These are phyloP conservation scores for Adansonia grandidieri DNA, from an alignment of 441 rosid species.

Conservation along the genomic window DNA sequence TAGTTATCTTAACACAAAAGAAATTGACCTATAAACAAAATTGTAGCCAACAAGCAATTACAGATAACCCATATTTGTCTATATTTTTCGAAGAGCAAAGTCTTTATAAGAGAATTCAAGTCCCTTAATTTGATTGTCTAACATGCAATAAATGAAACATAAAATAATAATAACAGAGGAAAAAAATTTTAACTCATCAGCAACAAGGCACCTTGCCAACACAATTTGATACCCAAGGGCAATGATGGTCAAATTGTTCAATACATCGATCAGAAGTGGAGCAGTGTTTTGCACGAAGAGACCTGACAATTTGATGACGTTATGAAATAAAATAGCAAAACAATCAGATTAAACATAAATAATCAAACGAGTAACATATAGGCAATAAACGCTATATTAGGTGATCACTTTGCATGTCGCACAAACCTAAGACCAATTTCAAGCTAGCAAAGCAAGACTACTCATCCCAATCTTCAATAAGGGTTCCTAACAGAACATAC, in stretches of 20 bases:
- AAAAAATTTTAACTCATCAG: slow-evolving; percentile 21
- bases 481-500: slow-evolving; percentile 65
- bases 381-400: slow-evolving; percentile 17
- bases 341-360: slow-evolving; percentile 19
- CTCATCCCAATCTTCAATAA: slow-evolving; percentile 90
- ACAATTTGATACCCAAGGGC: slow-evolving; percentile 99
- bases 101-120: neutral
- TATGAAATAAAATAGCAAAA: slow-evolving; percentile 25
- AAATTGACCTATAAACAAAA: neutral
- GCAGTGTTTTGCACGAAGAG: slow-evolving; percentile 98
- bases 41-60: neutral
- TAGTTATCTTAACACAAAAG: neutral
- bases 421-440: slow-evolving; percentile 98
- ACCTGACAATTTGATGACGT: slow-evolving; percentile 75
- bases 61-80: neutral
- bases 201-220: slow-evolving; percentile 79
- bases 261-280: slow-evolving; percentile 94
- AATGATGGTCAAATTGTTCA: slow-evolving; percentile 98
- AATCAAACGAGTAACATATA: slow-evolving; percentile 11
- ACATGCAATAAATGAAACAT: neutral
- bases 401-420: slow-evolving; percentile 90
- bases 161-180: neutral
- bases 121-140: neutral
- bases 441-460: slow-evolving; percentile 85
- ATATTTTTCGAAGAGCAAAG: neutral